Evolutionary conservation across 2,329 filamentous ascomycete species (phyloP).

Genomic region (Pyricularia sp.): DNA sequence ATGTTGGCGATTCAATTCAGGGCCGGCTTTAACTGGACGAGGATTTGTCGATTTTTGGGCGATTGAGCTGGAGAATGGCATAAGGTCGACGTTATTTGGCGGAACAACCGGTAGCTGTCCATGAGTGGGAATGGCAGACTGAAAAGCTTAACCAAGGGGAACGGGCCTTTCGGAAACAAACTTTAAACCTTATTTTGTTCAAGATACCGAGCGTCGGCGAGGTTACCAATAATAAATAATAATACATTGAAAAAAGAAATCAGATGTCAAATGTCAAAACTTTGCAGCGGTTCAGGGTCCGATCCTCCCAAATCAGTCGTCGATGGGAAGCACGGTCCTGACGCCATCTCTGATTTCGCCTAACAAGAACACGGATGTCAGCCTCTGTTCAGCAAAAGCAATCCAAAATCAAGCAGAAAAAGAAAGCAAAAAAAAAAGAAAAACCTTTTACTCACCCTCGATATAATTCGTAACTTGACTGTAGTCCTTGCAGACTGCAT

Average conservation of each 20-base stretch:
- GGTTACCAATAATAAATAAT: not conserved
- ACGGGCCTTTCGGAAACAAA: not conserved
- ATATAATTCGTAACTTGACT: conserved; percentile 21
- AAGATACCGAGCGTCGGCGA: no score
- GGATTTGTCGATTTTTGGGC: no score
- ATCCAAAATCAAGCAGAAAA: no score
- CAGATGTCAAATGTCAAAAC: not conserved
- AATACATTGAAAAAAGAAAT: not conserved
- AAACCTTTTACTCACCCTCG: conserved; percentile 13
- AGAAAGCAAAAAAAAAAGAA: no score
- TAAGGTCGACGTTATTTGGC: no score
- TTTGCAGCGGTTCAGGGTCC: not conserved
- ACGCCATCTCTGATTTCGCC: not conserved
- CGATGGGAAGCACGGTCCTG: not conserved
- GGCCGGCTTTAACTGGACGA: no score
- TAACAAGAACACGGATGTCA: not conserved
- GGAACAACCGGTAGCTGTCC: no score
- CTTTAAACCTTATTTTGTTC: not conserved
- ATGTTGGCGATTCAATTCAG: not conserved
- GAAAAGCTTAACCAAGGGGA: not conserved
- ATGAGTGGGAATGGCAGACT: not conserved
- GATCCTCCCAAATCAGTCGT: not conserved
- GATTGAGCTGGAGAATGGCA: no score
- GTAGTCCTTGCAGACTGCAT: conserved; percentile 24
- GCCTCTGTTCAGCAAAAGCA: not conserved